Base-by-base conservation (phyloP, 1,284 basidiomycete genomes). In the Leccinum olivaceoglutinosum region DNA sequence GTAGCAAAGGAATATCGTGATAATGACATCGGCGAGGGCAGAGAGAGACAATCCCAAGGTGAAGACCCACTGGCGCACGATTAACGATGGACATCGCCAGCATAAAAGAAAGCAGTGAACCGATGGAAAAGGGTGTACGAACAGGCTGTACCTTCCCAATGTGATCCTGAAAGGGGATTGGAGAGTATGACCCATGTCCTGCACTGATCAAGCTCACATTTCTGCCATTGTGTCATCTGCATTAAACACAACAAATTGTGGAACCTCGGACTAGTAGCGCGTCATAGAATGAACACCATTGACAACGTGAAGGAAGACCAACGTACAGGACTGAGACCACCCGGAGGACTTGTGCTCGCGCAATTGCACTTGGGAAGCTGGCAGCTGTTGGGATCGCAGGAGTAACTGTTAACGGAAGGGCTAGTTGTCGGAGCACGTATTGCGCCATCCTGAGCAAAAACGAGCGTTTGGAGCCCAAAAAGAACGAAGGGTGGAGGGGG, bases 21-120 rank as follows among this genome's bases (percentile, higher is more conserved):
- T 81, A 16, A 82, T 29, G 60, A 84, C 68, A 64, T 85, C 84
- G 6, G 81, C 76, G 4, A 73, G 67, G 0, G 79, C 78, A 0
- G 83, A 82, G 29, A 83, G 75, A 0, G 77, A 74, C 2, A 85
- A 69, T 5, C 83, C 83, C 2, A 81, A 70, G 1, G 82, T 84
- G 67, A 84, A 84, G 14, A 82, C 73, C 79, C 81, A 84, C 83
- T 84, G 62, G 34, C 1, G n/a, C 18, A 21, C 21, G 36, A 32
- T 70, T 44, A 64, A 32, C 6, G 16, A 61, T 9, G 14, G 16
- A 14, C 2, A 3, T 29, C 9, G 9, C 16, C 3, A 21, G 8
- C 12, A 18, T 7, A 2, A 14, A 60, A 49, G 8, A 34, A 11
- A 6, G 41, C 1, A 18, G 12, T 63, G 4, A 60, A 71, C 63